A percentile compares a stretch with the other conserved stretches of the same genome.
These are phyloP conservation scores for Elsinoe necatrix DNA, from an alignment of 2,329 filamentous ascomycete genomes.

Conservation along the genomic window DNA sequence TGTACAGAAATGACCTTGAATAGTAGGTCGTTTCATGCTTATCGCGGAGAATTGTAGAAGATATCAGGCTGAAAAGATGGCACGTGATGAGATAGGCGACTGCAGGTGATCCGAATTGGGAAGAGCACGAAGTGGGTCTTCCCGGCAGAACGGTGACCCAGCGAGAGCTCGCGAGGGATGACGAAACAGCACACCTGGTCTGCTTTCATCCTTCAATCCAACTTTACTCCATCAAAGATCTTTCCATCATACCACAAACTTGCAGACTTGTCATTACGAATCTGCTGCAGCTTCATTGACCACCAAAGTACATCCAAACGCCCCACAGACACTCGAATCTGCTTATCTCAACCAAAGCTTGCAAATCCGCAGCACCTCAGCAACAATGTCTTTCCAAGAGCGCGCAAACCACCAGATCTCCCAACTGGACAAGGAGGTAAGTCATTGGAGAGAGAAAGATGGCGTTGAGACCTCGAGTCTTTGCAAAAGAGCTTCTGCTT, in stretches of 20 bases:
- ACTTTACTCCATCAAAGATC: background rate
- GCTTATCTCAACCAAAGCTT: conserved; percentile 5
- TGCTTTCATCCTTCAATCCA: background rate
- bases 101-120: background rate
- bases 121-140: background rate
- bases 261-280: background rate
- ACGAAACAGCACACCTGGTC: background rate
- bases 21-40: background rate
- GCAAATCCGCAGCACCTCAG: background rate
- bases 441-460: conserved; percentile 25
- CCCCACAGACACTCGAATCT: background rate
- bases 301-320: background rate
- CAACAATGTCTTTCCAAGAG: conserved; percentile 65
- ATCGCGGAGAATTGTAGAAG: background rate
- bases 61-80: background rate
- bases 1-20: no score
- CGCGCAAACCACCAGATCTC: conserved; percentile 67
- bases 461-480: background rate
- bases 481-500: background rate
- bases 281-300: conserved; percentile 9
- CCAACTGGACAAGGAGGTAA: conserved; percentile 75
- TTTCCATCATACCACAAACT: background rate
- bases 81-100: background rate
- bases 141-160: background rate
- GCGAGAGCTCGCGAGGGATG: background rate